Base-by-base conservation (phyloP, 78 protist species). In the Ministeria vibrans region DNA sequence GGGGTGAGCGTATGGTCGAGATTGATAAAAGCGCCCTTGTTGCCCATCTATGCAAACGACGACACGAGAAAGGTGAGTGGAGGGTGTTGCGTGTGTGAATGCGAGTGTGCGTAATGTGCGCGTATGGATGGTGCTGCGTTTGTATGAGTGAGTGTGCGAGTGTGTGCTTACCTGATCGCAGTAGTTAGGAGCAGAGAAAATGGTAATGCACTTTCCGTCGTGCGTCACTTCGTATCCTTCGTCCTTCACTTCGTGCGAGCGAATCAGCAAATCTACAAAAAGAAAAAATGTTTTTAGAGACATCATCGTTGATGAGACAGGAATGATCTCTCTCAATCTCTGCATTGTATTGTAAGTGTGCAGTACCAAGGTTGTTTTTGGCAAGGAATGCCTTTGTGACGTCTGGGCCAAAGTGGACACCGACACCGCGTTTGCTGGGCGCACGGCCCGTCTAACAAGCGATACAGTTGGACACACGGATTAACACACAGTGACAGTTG, bases 171-270 rank as follows among this genome's bases (percentile, higher is more conserved):
- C 79, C 79, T 79, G 86, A 70, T 85, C 88, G 64, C 98, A 95
- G 78, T 95, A 95, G 70, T 95, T 95, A 28, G 98, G 98, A 2
- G 98, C 98, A 15, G 92, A 86, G 88, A 95, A 95, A 42, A 95
- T 77, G 44, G 98, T 95, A 75, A 95, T 89, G 75, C 87, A 55
- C 63, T 88, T 73, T 42, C 96, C 96, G 49, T 87, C 88, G 46
- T 86, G 90, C 77, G 83, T 87, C 22, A 87, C 86, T 59, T 70
- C 76, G 64, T 49, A 53, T 36, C 77, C 77, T 18, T 46, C 92
- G 53, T 89, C 83, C 76, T 70, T 70, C 41, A 70, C 94, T 49
- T 95, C 98, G 86, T 95, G 98, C 27, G 90, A 81, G 43, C 98
- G 88, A 64, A 95, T 86, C 36, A 93, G n/a, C 44, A 30, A 73